Evolutionary conservation across 805 yeast genomes (phyloP).

Genomic region (Ogataea populi-albae): DNA sequence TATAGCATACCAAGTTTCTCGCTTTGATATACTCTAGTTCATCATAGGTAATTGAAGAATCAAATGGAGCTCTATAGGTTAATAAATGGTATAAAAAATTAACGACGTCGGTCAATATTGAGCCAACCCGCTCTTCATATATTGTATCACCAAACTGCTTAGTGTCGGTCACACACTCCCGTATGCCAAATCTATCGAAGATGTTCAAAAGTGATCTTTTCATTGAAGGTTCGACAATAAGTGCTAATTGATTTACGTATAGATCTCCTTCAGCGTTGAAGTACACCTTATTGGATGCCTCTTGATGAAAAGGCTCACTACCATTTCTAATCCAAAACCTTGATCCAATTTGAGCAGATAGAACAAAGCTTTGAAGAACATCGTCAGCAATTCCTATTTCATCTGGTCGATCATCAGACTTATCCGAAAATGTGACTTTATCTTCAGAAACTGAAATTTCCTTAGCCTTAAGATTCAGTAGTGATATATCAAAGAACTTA

Average conservation of each 20-base stretch:
- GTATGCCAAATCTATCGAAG: constrained; percentile 56
- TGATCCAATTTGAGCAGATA: constrained; percentile 56
- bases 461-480: constrained; percentile 15
- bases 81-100: constrained; percentile 43
- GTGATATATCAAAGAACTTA: constrained; percentile 25
- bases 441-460: constrained; percentile 7
- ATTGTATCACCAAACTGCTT: constrained; percentile 32
- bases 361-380: constrained; percentile 57
- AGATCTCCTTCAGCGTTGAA: constrained; percentile 39
- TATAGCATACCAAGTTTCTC: constrained; percentile 45
- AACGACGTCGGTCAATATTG: constrained; percentile 43
- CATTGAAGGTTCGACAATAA: constrained; percentile 37
- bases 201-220: constrained; percentile 36
- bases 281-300: constrained; percentile 14
- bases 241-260: constrained; percentile 44
- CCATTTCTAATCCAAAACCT: constrained; percentile 81
- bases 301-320: constrained; percentile 29
- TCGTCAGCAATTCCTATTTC: constrained; percentile 51
- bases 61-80: constrained; percentile 31
- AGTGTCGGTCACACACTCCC: constrained; percentile 19
- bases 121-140: constrained; percentile 47
- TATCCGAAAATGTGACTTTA: constrained; percentile 10
- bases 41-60: constrained; percentile 16
- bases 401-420: constrained; percentile 26
- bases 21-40: constrained; percentile 23